Evolutionary conservation across 176 grass and related monocot genomes (phyloP), one percentile per base, ranked within the genome.

Genomic region (Oropetium thomaeum): DNA sequence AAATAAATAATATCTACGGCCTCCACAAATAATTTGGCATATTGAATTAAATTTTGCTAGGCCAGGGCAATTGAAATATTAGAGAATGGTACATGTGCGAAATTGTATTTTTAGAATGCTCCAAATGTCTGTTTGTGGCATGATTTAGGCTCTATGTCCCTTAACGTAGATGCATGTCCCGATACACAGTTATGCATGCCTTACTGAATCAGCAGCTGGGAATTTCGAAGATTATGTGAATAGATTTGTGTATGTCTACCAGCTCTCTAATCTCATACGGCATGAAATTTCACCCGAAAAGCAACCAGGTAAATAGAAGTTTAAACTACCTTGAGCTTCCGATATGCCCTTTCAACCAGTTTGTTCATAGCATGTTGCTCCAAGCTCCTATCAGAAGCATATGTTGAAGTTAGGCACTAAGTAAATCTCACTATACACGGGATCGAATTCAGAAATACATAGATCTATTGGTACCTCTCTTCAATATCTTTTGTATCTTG

Each of bases 281-380:
- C 10, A 11, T 27, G 32, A 65, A 12, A 48, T 30, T 0, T 5
- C 16, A 8, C 58, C 5, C 13, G 29, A 70, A 70, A 37, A 20
- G n/a, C 5, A 34, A 84, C 33, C 45, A 79, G 35, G 37, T 47
- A 28, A 37, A 58, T 10, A 79, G 68, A 64, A 61, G 62, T 70
- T 13, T 32, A 28, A 79, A 74, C 41, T 89, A 92, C 93, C 93
- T 77, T 80, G 64, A 92, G 82, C 54, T 81, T 97, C 75, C 68
- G 88, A 82, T 87, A 88, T 40, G 87, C 87, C 38, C 74, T 73
- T 73, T 97, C 93, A 78, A 92, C 79, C 57, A 97, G 68, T 77
- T 92, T 97, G 70, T 97, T 87, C 75, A 97, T 71, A 28, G 93
- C 87, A 86, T 86, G 74, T 70, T 81, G 87, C 79, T 90, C 89